phyloP scores from a whole-genome alignment of 805 yeast genomes.

The Candida oleophila region DNA sequence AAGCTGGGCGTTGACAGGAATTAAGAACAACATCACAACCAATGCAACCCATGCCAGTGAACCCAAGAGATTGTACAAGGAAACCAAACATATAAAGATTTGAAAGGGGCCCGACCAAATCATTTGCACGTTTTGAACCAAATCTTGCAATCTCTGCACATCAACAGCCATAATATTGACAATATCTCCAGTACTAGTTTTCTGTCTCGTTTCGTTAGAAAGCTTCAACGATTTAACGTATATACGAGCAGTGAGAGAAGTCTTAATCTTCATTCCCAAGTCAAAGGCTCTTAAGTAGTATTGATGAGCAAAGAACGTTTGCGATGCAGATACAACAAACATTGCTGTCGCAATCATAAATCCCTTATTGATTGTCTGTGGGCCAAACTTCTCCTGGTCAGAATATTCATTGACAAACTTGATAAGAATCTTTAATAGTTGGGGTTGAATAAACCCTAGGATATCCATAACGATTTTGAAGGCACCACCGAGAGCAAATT shows the following conservation, averaged over 20 bases:
- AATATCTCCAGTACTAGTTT: slow-evolving; percentile 85
- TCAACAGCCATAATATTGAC: slow-evolving; percentile 95
- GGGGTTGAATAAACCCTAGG: slow-evolving; percentile 49
- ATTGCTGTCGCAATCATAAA: slow-evolving; percentile 71
- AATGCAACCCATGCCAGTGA: slow-evolving; percentile 96
- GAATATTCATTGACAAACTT: slow-evolving; percentile 38
- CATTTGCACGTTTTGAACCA: slow-evolving; percentile 73
- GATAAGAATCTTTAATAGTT: slow-evolving; percentile 27
- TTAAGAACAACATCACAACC: slow-evolving; percentile 69
- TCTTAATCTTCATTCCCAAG: slow-evolving; percentile 72
- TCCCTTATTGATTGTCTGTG: slow-evolving; percentile 67
- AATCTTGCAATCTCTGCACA: slow-evolving; percentile 81
- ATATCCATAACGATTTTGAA: slow-evolving; percentile 74
- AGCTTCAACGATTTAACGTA: slow-evolving; percentile 67
- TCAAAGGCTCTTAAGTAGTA: slow-evolving; percentile 74
- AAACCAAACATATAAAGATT: slow-evolving; percentile 68
- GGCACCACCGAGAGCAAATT: slow-evolving; percentile 64
- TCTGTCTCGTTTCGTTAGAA: slow-evolving; percentile 68
- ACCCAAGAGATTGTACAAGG: slow-evolving; percentile 73
- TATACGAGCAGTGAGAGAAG: slow-evolving; percentile 64
- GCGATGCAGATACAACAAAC: slow-evolving; percentile 73
- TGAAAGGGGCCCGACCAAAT: slow-evolving; percentile 95
- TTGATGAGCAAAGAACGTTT: slow-evolving; percentile 75
- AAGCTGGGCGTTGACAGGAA: slow-evolving; percentile 73
- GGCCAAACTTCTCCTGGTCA: slow-evolving; percentile 15